phyloP scores from a whole-genome alignment of 805 yeast species.

The Kluyveromyces aestuarii region DNA sequence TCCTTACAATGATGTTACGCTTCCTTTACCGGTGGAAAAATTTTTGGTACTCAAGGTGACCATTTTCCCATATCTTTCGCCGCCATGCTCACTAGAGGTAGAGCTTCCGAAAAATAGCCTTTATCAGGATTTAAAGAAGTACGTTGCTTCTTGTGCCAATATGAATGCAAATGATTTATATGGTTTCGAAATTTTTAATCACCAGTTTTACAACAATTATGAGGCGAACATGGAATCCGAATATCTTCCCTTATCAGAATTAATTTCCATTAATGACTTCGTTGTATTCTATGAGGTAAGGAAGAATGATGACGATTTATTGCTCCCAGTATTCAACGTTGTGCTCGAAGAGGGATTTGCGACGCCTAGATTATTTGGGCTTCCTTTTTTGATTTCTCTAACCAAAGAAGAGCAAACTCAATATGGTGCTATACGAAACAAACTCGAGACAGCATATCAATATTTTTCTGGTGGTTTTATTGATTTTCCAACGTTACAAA shows the following conservation, averaged over 20 bases:
- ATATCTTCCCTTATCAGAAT: constrained; percentile 57
- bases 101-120: constrained; percentile 62
- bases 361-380: constrained; percentile 49
- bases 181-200: constrained; percentile 56
- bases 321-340: constrained; percentile 54
- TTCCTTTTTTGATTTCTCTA: constrained; percentile 66
- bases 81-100: constrained; percentile 50
- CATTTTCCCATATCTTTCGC: constrained; percentile 50
- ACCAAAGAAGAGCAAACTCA: constrained; percentile 43
- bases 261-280: constrained; percentile 54
- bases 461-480: constrained; percentile 37
- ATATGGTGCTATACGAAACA: constrained; percentile 47
- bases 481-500: constrained; percentile 24
- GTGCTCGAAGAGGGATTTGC: constrained; percentile 31
- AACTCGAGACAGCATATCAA: constrained; percentile 42
- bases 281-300: constrained; percentile 55
- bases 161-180: constrained; percentile 32
- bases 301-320: constrained; percentile 35
- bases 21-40: constrained; percentile 75
- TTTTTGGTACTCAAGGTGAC: constrained; percentile 61
- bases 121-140: constrained; percentile 50
- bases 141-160: constrained; percentile 41
- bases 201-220: constrained; percentile 60
- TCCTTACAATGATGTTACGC: constrained; percentile 82
- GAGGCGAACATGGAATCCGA: constrained; percentile 44